A percentile compares a stretch with the other conserved stretches of the same genome.
These are phyloP conservation scores for Sporodiniella umbellata DNA, from an alignment of 371 early-diverging fungal genomes.

Conservation along the genomic window DNA sequence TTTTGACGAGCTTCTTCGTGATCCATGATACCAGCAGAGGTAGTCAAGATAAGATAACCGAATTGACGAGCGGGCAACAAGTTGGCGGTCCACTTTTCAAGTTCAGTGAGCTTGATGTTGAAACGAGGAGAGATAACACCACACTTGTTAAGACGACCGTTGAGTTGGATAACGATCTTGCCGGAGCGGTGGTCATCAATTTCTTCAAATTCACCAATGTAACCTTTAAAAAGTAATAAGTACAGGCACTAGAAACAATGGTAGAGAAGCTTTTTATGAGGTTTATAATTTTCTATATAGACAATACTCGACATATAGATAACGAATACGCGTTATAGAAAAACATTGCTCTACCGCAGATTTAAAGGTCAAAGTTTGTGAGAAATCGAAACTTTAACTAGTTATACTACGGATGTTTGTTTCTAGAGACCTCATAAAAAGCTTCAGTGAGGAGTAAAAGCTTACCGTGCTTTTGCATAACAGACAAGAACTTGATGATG, in stretches of 20 bases:
- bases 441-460: slow-evolving; percentile 2
- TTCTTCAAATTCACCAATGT: slow-evolving; percentile 99
- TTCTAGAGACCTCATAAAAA: slow-evolving; percentile 5
- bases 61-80: slow-evolving; percentile 99
- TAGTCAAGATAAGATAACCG: slow-evolving; percentile 96
- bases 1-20: slow-evolving; percentile 99
- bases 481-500: slow-evolving; percentile 96
- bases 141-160: slow-evolving; percentile 99
- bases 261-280: no score
- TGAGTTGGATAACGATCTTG: slow-evolving; percentile 98
- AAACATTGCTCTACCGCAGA: slow-evolving; percentile 5
- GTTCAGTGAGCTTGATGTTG: slow-evolving; percentile 92
- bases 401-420: not conserved
- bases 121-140: slow-evolving; percentile 99
- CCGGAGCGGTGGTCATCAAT: slow-evolving; percentile 99
- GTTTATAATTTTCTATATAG: no score
- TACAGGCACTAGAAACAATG: slow-evolving; percentile 16
- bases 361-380: slow-evolving; percentile 65
- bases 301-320: slow-evolving; percentile 13
- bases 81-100: slow-evolving; percentile 98
- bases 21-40: slow-evolving; percentile 99
- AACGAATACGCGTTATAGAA: slow-evolving; percentile 17
- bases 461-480: slow-evolving; percentile 98
- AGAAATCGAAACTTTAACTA: slow-evolving; percentile 43
- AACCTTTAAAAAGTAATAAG: slow-evolving; percentile 89